phyloP scores from a whole-genome alignment of 805 yeast species.

The Lachancea waltii region DNA sequence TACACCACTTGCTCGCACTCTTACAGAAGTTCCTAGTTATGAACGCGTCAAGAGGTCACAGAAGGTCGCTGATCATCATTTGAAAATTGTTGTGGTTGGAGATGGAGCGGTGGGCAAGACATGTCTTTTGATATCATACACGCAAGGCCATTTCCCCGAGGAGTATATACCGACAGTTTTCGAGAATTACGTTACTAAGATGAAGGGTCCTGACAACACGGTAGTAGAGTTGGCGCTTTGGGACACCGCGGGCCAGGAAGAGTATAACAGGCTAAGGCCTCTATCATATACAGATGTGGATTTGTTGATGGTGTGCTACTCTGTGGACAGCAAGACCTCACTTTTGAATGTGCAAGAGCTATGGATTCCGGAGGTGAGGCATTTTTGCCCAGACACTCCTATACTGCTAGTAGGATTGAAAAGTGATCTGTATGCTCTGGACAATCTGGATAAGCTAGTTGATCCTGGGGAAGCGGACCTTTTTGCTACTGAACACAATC shows the following conservation, averaged over 20 bases:
- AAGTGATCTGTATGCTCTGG: conserved; percentile 44
- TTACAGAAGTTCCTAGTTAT: conserved; percentile 25
- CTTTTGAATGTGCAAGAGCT: conserved; percentile 67
- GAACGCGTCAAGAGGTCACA: conserved; percentile 21
- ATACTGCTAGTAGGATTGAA: conserved; percentile 78
- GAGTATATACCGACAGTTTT: conserved; percentile 77
- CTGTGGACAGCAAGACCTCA: conserved; percentile 56
- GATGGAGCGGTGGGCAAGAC: conserved; percentile 94
- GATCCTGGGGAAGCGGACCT: conserved; percentile 46
- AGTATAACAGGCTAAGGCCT: conserved; percentile 74
- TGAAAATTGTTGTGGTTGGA: conserved; percentile 75
- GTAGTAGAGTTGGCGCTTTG: conserved; percentile 66
- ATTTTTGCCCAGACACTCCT: conserved; percentile 77
- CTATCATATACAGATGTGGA: conserved; percentile 75
- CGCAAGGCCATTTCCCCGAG: conserved; percentile 64
- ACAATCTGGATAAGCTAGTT: conserved; percentile 18
- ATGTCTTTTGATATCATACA: conserved; percentile 57
- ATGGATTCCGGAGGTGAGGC: conserved; percentile 84
- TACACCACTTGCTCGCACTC: conserved; percentile 21
- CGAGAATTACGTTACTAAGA: conserved; percentile 64
- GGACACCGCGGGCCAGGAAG: conserved; percentile 93
- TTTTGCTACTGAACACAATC: conserved; percentile 55
- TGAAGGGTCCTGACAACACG: conserved; percentile 42
- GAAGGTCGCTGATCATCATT: conserved; percentile 32
- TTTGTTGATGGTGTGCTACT: conserved; percentile 66